Conservation (phyloP, 805 yeast species). For the Metschnikowia cubensis region DNA sequence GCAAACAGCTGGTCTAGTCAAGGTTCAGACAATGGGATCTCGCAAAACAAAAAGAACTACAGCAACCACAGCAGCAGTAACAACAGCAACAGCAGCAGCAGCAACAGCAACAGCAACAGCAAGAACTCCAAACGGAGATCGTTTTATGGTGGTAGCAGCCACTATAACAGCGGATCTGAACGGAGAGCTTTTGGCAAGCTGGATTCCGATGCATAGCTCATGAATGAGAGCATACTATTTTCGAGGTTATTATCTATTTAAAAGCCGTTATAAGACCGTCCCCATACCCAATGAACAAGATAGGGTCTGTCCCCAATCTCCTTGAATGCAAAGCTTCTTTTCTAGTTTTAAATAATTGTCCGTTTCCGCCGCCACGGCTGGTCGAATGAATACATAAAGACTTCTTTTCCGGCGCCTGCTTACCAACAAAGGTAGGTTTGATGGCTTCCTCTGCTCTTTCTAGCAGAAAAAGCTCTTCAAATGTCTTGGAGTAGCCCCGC, state of each 20-base stretch:
- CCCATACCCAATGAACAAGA: conserved; percentile 49
- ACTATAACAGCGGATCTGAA: conserved; percentile 10
- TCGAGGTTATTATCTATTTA: background rate
- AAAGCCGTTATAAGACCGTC: conserved; percentile 49
- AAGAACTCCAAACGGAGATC: conserved; percentile 29
- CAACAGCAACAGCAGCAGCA: background rate
- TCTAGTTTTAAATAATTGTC: background rate
- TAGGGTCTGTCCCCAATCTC: conserved; percentile 12
- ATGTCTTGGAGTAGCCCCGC: conserved; percentile 16
- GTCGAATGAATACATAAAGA: conserved; percentile 13
- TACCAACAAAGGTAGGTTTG: conserved; percentile 7
- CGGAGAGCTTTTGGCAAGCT: conserved; percentile 5
- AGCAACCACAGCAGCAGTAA: background rate
- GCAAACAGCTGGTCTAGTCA: background rate
- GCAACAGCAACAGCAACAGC: conserved; percentile 33
- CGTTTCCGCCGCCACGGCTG: background rate
- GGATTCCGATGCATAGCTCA: background rate
- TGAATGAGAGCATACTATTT: background rate
- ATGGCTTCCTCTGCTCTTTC: conserved; percentile 14
- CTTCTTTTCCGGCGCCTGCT: conserved; percentile 12
- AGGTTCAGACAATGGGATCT: background rate
- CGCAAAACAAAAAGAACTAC: conserved; percentile 1
- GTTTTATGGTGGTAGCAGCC: conserved; percentile 26
- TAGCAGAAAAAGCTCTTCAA: conserved; percentile 7
- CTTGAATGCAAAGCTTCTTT: conserved; percentile 10